Percentiles rank a stretch among this genome's conserved stretches.
Conservation (phyloP, 345 rosid genomes). For the Rhodamnia rubescens region DNA sequence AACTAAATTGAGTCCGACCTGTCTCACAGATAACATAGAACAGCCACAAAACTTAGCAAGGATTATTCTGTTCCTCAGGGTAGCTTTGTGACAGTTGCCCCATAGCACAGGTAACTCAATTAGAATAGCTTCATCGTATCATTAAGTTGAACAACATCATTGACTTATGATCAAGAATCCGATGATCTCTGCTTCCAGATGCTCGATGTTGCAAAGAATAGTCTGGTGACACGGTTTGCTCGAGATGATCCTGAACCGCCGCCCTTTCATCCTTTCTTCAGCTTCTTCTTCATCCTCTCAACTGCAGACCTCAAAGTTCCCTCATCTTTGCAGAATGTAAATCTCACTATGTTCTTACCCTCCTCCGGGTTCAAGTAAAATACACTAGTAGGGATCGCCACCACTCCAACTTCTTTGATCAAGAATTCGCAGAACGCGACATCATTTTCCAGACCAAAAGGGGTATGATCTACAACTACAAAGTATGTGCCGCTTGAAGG, state of each 20-base stretch:
- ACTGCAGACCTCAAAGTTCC: constrained; percentile 72
- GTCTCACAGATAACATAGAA: neutral
- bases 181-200: neutral
- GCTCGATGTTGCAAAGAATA: neutral
- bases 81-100: neutral
- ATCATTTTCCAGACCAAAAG: constrained; percentile 69
- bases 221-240: neutral
- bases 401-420: constrained; percentile 94
- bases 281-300: constrained; percentile 80
- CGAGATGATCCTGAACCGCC: neutral
- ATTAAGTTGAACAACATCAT: neutral
- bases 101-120: neutral
- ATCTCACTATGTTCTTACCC: constrained; percentile 89
- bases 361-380: constrained; percentile 91
- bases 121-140: neutral
- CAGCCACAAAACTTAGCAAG: neutral
- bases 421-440: constrained; percentile 79
- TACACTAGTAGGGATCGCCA: constrained; percentile 81
- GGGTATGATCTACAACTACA: constrained; percentile 84
- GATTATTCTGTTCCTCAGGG: neutral
- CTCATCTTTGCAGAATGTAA: constrained; percentile 94
- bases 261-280: constrained; percentile 32
- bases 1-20: neutral
- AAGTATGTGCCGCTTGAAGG: constrained; percentile 95
- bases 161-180: neutral